Conservation (phyloP, 805 yeast species). For the Candida ficus region DNA sequence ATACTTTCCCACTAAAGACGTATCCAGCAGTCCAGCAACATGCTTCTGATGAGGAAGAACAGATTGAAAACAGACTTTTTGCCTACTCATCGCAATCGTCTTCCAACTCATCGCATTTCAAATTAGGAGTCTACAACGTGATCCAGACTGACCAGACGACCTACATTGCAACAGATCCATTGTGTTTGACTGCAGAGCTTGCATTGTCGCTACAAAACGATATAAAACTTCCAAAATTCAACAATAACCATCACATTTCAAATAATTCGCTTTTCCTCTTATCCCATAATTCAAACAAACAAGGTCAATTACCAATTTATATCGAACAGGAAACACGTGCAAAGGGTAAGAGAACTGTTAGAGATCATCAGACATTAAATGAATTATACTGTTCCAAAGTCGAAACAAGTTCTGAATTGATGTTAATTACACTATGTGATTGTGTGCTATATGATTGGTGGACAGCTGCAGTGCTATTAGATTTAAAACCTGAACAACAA, state of each 20-base stretch:
- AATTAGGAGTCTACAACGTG: slow-evolving; percentile 50
- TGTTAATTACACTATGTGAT: slow-evolving; percentile 40
- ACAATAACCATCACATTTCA: slow-evolving; percentile 12
- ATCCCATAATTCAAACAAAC: slow-evolving; percentile 44
- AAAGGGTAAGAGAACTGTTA: slow-evolving; percentile 30
- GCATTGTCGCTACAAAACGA: slow-evolving; percentile 40
- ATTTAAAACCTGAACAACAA: slow-evolving; percentile 18
- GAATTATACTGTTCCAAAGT: slow-evolving; percentile 32
- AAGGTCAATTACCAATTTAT: slow-evolving; percentile 48
- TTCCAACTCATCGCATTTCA: slow-evolving; percentile 28
- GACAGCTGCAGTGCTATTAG: slow-evolving; percentile 30
- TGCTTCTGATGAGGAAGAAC: slow-evolving; percentile 24
- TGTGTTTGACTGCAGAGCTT: slow-evolving; percentile 43
- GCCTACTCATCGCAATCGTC: slow-evolving; percentile 10
- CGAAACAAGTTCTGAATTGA: slow-evolving; percentile 26
- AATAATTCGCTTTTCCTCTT: slow-evolving; percentile 36
- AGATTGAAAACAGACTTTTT: slow-evolving; percentile 23
- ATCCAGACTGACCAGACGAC: slow-evolving; percentile 25
- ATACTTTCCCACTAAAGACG: slow-evolving; percentile 43
- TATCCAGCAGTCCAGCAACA: slow-evolving; percentile 33
- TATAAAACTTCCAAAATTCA: slow-evolving; percentile 35
- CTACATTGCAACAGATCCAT: slow-evolving; percentile 52
- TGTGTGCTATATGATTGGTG: slow-evolving; percentile 46
- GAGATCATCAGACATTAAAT: slow-evolving; percentile 33
- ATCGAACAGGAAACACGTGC: slow-evolving; percentile 41